A percentile compares a stretch with the other conserved stretches of the same genome.
These are phyloP conservation scores for Camellia granthamiana DNA, from an alignment of 148 eudicot genomes.

Conservation along the genomic window DNA sequence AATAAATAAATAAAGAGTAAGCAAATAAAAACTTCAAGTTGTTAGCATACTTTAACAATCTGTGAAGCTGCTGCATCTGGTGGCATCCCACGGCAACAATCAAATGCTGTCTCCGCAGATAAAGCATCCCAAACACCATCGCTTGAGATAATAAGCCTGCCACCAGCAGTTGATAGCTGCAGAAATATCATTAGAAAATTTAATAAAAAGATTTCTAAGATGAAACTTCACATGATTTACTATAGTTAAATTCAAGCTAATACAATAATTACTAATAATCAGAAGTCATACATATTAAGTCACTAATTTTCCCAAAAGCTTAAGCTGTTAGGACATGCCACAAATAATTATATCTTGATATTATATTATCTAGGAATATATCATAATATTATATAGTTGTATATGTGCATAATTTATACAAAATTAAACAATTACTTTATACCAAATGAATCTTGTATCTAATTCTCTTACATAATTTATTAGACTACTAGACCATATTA, in stretches of 20 bases:
- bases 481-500: too few relatives aligned
- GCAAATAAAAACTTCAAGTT: background rate
- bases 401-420: too few relatives aligned
- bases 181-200: conserved; percentile 12
- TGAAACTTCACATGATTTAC: background rate
- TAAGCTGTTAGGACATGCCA: too few relatives aligned
- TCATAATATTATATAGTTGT: too few relatives aligned
- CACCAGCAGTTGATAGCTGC: conserved; percentile 88
- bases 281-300: background rate
- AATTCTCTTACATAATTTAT: too few relatives aligned
- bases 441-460: too few relatives aligned
- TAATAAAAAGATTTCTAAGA: background rate
- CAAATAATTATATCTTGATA: too few relatives aligned
- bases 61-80: conserved; percentile 88
- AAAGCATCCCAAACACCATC: conserved; percentile 99
- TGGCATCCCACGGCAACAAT: conserved; percentile 82
- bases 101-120: conserved; percentile 75
- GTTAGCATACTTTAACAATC: conserved; percentile 69
- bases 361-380: too few relatives aligned
- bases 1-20: background rate
- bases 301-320: too few relatives aligned
- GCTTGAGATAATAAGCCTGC: conserved; percentile 79
- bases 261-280: background rate
- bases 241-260: background rate
- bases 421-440: too few relatives aligned